Evolutionary conservation across 176 grass and related monocot species (phyloP), one percentile per base, ranked within the genome.

Genomic region (Pontederia paniculata): DNA sequence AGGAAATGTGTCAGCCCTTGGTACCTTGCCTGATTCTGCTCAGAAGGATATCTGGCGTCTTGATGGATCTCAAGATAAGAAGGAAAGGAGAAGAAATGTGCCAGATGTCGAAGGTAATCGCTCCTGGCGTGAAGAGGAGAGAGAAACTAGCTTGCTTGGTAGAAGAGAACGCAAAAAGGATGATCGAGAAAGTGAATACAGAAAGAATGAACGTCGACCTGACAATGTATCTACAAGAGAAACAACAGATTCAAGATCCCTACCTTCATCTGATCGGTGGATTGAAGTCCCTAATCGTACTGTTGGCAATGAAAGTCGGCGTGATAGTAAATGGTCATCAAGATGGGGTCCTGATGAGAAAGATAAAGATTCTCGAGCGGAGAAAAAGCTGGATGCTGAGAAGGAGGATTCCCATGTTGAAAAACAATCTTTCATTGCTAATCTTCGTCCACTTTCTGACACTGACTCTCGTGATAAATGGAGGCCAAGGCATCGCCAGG

Each of bases 281-380:
- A 67, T 44, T 58, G 86, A 89, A 69, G 74, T 72, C 22, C 73
- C 74, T 69, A 54, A 60, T 51, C 78, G 86, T 12, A 72, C 7
- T 75, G 44, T 62, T 43, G 86, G 49, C 41, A 81, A 75, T 70
- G 86, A 84, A 75, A 64, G 54, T 19, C 75, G 86, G 47, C 71
- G 86, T 23, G 86, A 89, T 75, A 73, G 68, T 18, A 89, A 89
- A 75, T 98, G 94, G 94, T 98, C 94, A 45, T 82, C 84, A 52
- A 86, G 94, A 50, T 98, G 94, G 94, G 94, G 94, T 41, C 94
- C 94, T 41, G 94, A 98, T 63, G 94, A 91, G 54, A 89, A 86
- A 42, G 86, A 97, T 46, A 89, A 86, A 59, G 89, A 95, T 17
- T 23, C 76, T n/a, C 76, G 73, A 37, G 42, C 58, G 37, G 94